Evolutionary conservation across 495 filamentous ascomycete genomes (phyloP), one percentile per base, ranked within the genome.

Genomic region (Terfezia claveryi): DNA sequence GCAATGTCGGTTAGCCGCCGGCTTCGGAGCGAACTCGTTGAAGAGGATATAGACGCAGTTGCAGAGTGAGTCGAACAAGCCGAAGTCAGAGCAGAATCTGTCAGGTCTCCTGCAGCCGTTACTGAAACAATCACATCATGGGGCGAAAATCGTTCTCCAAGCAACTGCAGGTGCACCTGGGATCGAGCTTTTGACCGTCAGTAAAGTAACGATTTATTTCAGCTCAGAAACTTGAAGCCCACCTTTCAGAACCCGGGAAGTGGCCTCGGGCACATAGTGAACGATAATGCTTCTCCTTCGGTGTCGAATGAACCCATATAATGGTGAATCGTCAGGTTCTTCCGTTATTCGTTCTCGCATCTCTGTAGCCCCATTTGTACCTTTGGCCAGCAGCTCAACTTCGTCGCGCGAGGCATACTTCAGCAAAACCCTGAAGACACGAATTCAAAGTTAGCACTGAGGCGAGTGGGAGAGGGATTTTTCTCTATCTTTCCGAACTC

Each of bases 231-330:
- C 36, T n/a, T 46, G 27, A 55, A 52, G 59, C 75, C 60, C 68
- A 94, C 91, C 91, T 82, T 91, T 83, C 23, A 98, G 68, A 53
- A 98, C 72, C 56, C 91, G 76, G 53, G 89, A 95, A 52, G 87
- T 82, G 37, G 81, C 85, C 59, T 94, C 84, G 2, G 92, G 92
- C 53, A 94, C 72, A 64, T 87, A 94, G 66, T 88, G 94, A 62
- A 98, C 76, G 49, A 98, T 70, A 54, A 96, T 82, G 69, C 87
- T 95, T 61, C 86, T 77, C 60, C 88, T 79, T 23, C 91, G 76
- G 64, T 95, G 96, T 55, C 84, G 77, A 54, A 98, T 69, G 58
- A 94, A 91, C 38, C 91, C 92, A 64, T 88, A 98, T 23, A 98
- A 71, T 10, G 92, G 91, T 51, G 85, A 89, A 49, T 73, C 74